These are phyloP conservation scores for Cryphonectria nitschkei DNA, from an alignment of 2,329 filamentous ascomycete species.

Conservation along the genomic window DNA sequence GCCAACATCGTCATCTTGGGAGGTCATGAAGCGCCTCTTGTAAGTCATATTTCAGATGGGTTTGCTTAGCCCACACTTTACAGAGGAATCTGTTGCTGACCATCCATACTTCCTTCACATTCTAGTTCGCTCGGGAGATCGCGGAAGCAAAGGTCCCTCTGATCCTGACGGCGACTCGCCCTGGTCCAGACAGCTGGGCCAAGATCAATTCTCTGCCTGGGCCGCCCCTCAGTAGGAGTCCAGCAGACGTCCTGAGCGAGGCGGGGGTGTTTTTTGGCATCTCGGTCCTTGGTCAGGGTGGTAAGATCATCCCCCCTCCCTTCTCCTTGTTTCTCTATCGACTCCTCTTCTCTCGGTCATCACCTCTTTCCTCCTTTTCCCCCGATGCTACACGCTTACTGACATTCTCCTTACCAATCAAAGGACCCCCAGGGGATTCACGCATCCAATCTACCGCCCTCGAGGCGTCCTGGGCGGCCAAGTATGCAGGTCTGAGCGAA, in stretches of 20 bases:
- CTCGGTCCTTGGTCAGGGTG: conserved; percentile 36
- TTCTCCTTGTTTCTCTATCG: background rate
- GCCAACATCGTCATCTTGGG: conserved; percentile 45
- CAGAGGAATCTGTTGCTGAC: background rate
- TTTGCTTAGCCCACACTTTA: background rate
- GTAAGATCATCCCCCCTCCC: background rate
- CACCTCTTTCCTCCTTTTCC: background rate
- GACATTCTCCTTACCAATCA: conserved; percentile 1
- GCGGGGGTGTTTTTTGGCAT: conserved; percentile 45
- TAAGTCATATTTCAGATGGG: conserved; percentile 30
- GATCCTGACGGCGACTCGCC: conserved; percentile 46
- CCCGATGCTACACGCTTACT: background rate
- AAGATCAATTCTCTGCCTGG: conserved; percentile 44
- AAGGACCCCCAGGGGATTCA: conserved; percentile 38
- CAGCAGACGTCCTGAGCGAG: conserved; percentile 44
- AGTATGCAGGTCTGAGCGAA: conserved; percentile 43
- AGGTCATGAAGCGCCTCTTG: conserved; percentile 43
- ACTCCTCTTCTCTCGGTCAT: background rate
- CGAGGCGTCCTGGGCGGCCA: conserved; percentile 46
- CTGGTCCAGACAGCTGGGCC: conserved; percentile 41
- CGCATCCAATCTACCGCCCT: conserved; percentile 45
- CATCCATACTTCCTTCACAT: background rate
- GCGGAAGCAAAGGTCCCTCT: conserved; percentile 45
- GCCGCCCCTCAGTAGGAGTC: conserved; percentile 45
- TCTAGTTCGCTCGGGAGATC: conserved; percentile 44